A percentile compares a stretch with the other conserved stretches of the same genome.
phyloP scores from a whole-genome alignment of 768 basidiomycete species.

The Cystobasidium ongulense region DNA sequence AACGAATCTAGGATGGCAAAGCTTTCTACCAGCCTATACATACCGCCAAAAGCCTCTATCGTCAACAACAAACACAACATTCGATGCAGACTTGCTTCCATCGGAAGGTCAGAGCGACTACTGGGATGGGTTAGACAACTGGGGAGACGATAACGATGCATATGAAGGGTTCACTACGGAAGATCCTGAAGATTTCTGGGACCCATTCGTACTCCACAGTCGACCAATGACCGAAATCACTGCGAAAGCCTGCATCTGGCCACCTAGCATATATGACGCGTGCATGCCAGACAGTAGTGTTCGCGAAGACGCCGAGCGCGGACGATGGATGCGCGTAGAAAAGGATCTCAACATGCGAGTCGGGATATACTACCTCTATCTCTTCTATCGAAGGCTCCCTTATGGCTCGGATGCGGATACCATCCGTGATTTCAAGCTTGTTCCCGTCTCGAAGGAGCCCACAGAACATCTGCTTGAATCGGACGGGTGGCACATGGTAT shows the following conservation, averaged over 20 bases:
- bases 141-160: constrained; percentile 9
- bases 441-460: background rate
- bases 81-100: background rate
- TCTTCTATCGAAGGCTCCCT: constrained; percentile 24
- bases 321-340: constrained; percentile 80
- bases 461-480: background rate
- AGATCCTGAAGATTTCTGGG: background rate
- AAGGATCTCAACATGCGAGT: constrained; percentile 65
- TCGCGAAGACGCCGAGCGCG: constrained; percentile 43
- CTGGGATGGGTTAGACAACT: constrained; percentile 15
- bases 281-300: constrained; percentile 34
- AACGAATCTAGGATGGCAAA: constrained; percentile 28
- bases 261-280: constrained; percentile 38
- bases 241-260: constrained; percentile 34
- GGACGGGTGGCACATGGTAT: constrained; percentile 23
- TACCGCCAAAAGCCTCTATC: background rate
- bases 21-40: constrained; percentile 15
- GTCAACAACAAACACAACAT: background rate
- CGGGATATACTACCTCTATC: constrained; percentile 44
- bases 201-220: constrained; percentile 19
- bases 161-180: constrained; percentile 19
- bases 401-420: background rate
- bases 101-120: constrained; percentile 3
- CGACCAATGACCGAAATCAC: constrained; percentile 8
- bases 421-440: constrained; percentile 21